Conservation (phyloP, 257 asterid genomes). For the Solanum bulbocastanum region DNA sequence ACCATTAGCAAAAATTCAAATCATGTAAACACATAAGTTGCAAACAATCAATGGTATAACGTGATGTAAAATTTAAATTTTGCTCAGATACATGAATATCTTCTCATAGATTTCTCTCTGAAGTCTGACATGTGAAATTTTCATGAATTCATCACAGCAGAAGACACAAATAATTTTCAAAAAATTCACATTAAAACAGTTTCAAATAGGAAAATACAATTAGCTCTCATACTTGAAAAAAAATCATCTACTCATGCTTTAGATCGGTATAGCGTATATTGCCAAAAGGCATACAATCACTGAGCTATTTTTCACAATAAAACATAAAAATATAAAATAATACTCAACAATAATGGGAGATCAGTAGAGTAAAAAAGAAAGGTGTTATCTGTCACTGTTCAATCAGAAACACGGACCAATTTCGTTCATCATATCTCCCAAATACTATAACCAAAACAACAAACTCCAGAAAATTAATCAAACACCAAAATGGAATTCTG, state of each 20-base stretch:
- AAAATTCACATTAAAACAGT: background rate
- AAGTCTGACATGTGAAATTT: background rate
- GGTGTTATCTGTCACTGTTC: constrained; percentile 27
- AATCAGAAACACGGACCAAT: constrained; percentile 60
- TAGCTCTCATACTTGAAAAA: background rate
- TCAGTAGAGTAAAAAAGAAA: constrained; percentile 30
- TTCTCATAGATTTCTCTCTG: constrained; percentile 45
- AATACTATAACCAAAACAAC: background rate
- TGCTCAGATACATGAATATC: constrained; percentile 31
- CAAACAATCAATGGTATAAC: background rate
- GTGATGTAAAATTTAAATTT: background rate
- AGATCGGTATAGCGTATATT: constrained; percentile 37
- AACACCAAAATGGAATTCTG: background rate
- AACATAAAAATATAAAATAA: background rate
- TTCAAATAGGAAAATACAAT: background rate
- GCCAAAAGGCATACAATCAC: constrained; percentile 27
- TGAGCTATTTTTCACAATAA: constrained; percentile 3
- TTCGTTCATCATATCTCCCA: constrained; percentile 33
- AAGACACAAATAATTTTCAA: background rate
- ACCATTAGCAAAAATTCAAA: background rate
- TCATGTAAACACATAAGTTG: background rate
- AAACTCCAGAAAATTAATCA: background rate
- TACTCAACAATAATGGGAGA: constrained; percentile 2
- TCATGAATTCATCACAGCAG: background rate
- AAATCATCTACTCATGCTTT: background rate